Evolutionary conservation across 495 filamentous ascomycete genomes (phyloP).

Genomic region (Aspergillus sparsus): DNA sequence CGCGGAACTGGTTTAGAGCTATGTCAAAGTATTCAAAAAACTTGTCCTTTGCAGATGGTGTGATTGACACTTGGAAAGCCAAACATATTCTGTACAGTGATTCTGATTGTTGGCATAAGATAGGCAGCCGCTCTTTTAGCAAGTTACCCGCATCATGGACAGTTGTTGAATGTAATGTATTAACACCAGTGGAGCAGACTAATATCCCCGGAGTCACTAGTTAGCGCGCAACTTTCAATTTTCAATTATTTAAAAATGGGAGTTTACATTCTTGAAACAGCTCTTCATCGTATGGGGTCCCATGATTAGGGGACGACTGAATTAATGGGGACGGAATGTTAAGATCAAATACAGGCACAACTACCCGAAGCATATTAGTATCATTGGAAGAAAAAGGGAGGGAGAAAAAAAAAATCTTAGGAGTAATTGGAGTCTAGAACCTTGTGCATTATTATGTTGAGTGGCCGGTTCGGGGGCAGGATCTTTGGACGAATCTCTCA

Average conservation of each 20-base stretch:
- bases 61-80: conserved; percentile 34
- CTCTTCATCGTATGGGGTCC: conserved; percentile 20
- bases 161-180: conserved; percentile 38
- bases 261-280: conserved; percentile 38
- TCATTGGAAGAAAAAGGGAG: background rate
- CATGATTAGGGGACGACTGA: background rate
- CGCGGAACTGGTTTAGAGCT: conserved; percentile 33
- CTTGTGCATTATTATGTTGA: background rate
- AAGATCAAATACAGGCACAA: background rate
- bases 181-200: conserved; percentile 37
- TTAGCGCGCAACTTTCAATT: background rate
- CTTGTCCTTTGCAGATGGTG: conserved; percentile 11
- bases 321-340: background rate
- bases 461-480: too few species aligned
- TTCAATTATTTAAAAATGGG: background rate
- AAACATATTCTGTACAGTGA: conserved; percentile 38
- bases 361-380: background rate
- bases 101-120: conserved; percentile 32
- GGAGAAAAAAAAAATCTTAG: background rate
- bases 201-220: background rate
- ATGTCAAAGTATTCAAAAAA: conserved; percentile 40
- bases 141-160: conserved; percentile 24
- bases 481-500: background rate
- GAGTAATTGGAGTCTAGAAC: background rate
- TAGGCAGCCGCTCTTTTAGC: conserved; percentile 28